Base-by-base conservation (phyloP, 345 rosid species). In the Eutrema heterophyllum region DNA sequence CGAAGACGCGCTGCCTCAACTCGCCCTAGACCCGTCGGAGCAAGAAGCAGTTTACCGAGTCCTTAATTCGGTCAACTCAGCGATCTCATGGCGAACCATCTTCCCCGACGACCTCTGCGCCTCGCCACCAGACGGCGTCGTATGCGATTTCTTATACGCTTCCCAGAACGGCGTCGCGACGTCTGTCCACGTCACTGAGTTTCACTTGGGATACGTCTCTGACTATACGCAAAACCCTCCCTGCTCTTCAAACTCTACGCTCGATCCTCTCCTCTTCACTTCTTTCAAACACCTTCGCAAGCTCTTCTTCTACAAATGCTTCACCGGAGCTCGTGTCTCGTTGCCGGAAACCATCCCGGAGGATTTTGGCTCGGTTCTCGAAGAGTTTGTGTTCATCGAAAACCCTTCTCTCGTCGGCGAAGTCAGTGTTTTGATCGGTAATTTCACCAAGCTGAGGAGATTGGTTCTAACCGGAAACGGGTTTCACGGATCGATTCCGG, bases 111-210 rank as follows among this genome's bases (percentile, higher is more conserved):
- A 89, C 54, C 79, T 87, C 64, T 89, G 95, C 68, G 77, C 72
- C 56, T 89, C 89, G 0, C 74, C 96, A 49, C 90, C 92, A 5
- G 86, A 87, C 76, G 92, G 92, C 69, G 79, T 87, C 69, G 86
- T 83, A 5, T 89, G 96, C 14, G 88, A 83, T 27, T 81, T 72
- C 74, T 80, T 80, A 74, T 9, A 32, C 26, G 40, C 69, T 39
- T 36, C 78, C 59, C 66, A 5, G 9, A 27, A 73, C 38, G 55
- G 8, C 45, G 70, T 71, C 58, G 65, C 59, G 4, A 24, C 79
- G 1, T 52, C 64, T 44, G 78, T 84, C 59, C 90, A 86, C 64
- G 68, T 87, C 71, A 79, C 84, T 2, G 90, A 89, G 75, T 77
- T 89, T 3, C 84, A 78, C 61, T 86, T 89, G 1, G 92, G 96